phyloP scores from a whole-genome alignment of 257 asterid species.

The Coffea eugenioides region DNA sequence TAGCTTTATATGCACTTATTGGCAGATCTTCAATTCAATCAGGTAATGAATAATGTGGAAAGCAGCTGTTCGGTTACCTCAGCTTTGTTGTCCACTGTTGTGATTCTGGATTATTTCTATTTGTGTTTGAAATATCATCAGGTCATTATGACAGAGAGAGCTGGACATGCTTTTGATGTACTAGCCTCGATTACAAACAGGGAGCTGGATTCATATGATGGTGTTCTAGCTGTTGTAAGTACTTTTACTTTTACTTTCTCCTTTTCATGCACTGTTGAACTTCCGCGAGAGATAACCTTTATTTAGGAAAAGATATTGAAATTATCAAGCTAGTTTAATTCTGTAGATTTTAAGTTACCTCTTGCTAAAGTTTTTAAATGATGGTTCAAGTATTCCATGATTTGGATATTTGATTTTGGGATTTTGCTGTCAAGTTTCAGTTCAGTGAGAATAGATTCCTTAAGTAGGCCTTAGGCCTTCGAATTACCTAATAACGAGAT shows the following conservation, averaged over 20 bases:
- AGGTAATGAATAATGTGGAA: neutral
- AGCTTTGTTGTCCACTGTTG: neutral
- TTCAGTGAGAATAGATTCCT: neutral
- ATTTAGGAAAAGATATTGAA: neutral
- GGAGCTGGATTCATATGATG: conserved; percentile 77
- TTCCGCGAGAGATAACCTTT: neutral
- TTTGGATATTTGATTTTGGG: neutral
- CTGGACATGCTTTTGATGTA: conserved; percentile 81
- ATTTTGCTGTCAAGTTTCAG: conserved; percentile 3
- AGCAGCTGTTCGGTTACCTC: neutral
- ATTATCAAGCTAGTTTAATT: neutral
- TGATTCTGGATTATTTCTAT: neutral
- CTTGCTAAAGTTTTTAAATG: neutral
- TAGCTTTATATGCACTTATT: neutral
- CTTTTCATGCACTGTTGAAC: neutral
- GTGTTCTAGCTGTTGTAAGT: conserved; percentile 93
- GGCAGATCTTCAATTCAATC: neutral
- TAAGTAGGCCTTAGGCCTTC: neutral
- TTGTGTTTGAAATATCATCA: conserved; percentile 30
- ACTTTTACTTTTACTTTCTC: conserved; percentile 24
- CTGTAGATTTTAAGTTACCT: neutral
- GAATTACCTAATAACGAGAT: too few relatives aligned
- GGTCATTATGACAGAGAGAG: conserved; percentile 88
- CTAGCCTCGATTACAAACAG: conserved; percentile 62
- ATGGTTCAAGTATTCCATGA: neutral